These are phyloP conservation scores for Monosporascus sp. DNA, from an alignment of 2,329 filamentous ascomycete species.

Conservation along the genomic window DNA sequence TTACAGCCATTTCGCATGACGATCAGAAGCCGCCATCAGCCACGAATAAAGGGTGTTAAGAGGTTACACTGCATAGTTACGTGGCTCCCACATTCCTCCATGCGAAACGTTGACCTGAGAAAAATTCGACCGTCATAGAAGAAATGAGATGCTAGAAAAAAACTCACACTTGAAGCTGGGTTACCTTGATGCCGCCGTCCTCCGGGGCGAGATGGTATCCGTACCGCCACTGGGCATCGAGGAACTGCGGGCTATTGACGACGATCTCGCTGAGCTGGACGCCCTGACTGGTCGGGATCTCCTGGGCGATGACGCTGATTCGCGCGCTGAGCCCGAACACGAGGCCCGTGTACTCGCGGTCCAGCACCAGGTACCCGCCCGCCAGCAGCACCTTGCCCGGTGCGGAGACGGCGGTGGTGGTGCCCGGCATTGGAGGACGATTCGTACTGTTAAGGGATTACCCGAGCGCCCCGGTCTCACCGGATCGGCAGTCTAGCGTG, in stretches of 20 bases:
- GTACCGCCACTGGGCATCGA: constrained; percentile 83
- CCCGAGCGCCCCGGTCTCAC: no score
- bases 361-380: constrained; percentile 91
- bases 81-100: not conserved
- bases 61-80: no score
- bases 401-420: constrained; percentile 65
- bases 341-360: constrained; percentile 75
- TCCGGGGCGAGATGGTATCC: constrained; percentile 65
- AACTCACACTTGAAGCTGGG: constrained; percentile 65
- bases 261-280: constrained; percentile 68
- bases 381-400: constrained; percentile 94
- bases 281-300: constrained; percentile 55
- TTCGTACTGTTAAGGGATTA: no score
- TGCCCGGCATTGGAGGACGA: constrained; percentile 2
- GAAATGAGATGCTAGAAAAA: constrained; percentile 1
- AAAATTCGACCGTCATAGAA: not conserved
- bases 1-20: no score
- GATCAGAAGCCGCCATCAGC: no score
- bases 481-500: no score
- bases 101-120: not conserved
- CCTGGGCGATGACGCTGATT: constrained; percentile 58
- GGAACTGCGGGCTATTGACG: constrained; percentile 88
- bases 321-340: constrained; percentile 63
- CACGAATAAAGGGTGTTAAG: no score
- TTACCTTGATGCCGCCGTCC: constrained; percentile 74